These are phyloP conservation scores for Diaporthe citriasiana DNA, from an alignment of 2,329 filamentous ascomycete species.

Conservation along the genomic window DNA sequence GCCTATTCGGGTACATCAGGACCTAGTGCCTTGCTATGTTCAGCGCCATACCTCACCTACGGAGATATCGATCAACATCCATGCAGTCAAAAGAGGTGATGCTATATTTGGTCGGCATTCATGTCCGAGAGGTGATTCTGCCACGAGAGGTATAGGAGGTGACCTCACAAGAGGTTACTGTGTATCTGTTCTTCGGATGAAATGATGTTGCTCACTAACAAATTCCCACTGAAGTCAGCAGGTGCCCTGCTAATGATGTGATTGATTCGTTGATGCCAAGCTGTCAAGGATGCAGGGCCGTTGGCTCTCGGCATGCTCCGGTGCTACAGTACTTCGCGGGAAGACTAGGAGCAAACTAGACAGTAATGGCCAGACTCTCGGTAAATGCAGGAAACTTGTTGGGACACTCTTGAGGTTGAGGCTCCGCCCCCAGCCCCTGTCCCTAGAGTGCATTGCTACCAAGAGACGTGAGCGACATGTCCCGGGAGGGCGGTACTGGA, in stretches of 20 bases:
- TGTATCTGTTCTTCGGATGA: not conserved
- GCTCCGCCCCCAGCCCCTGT: not conserved
- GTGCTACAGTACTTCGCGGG: not conserved
- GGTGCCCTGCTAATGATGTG: not conserved
- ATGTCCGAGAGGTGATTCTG: not conserved
- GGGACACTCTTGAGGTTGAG: not conserved
- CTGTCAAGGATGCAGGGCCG: slow-evolving; percentile 17
- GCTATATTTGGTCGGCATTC: not conserved
- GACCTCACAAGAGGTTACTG: no score
- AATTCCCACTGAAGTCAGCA: not conserved
- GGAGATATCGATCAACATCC: not conserved
- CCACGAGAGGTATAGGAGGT: no score
- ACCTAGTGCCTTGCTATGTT: not conserved
- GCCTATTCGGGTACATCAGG: not conserved
- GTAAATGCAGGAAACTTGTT: slow-evolving; percentile 15
- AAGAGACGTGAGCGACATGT: not conserved
- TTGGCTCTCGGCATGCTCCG: not conserved
- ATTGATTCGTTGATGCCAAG: not conserved
- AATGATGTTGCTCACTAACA: not conserved
- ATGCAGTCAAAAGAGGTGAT: not conserved
- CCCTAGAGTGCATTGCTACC: not conserved
- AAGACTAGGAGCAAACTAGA: not conserved
- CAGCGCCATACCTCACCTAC: not conserved
- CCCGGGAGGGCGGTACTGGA: slow-evolving; percentile 13
- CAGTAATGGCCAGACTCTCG: slow-evolving; percentile 9